Base-by-base conservation (phyloP, 1,284 basidiomycete species). In the Puccinia coronata region DNA sequence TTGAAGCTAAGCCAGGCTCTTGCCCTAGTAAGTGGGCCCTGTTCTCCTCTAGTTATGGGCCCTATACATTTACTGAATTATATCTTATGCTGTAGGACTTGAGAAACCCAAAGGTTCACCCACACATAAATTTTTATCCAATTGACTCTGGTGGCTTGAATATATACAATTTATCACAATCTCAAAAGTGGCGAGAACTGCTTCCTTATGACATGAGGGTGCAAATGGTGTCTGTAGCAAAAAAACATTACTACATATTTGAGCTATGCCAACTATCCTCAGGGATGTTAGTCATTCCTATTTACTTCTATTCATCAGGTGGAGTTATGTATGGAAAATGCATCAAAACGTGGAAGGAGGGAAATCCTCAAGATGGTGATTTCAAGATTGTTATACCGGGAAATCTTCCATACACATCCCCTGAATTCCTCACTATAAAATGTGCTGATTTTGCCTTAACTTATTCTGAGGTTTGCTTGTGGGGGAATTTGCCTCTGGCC, bases 121-220 rank as follows among this genome's bases (percentile, higher is more conserved):
- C n/a, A n/a, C n/a, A n/a, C n/a, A n/a, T n/a, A n/a, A n/a, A n/a
- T n/a, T 34, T 67, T 25, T 67, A 39, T 36, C 63, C 43, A 23
- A 47, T 41, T 9, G 39, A 67, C 28, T 5, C 63, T n/a, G 31
- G 43, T 12, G 63, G 63, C 12, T 39, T 12, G 43, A 43, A 67
- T 67, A 11, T 67, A 3, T 67, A 39, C 39, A 67, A 67, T 18
- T 67, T 67, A 67, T 67, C 63, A n/a, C 63, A 67, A 67, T 41
- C 36, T 41, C 23, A 12, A 25, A 67, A 34, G 63, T 43, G 63
- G 63, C 63, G 34, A 23, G 18, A 23, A n/a, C 18, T 1, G 12
- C 31, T 67, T 11, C 36, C 63, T 14, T 11, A 5, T 23, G 36
- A 16, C n/a, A 31, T 39, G 9, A 16, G 39, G 9, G 43, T 67